phyloP scores from a whole-genome alignment of 768 basidiomycete species.

The Erythrobasidium yunnanense region DNA sequence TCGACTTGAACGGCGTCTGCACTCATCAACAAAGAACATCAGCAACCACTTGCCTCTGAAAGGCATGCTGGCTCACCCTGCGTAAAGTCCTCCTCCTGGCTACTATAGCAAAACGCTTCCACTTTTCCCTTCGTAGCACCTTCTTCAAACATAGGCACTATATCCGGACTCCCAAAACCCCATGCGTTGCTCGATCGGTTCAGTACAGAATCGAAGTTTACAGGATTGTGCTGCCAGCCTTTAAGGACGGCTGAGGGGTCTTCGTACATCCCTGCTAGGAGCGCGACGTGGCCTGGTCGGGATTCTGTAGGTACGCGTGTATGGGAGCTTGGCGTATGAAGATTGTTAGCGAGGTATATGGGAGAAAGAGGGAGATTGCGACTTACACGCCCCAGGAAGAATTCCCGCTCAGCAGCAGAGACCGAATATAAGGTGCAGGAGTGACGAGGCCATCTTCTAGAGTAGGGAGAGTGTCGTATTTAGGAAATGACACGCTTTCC shows the following conservation, averaged over 20 bases:
- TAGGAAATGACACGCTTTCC: not conserved
- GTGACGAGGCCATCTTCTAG: no score
- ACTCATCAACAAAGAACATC: not conserved
- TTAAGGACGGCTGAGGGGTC: conserved; percentile 79
- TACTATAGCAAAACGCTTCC: conserved; percentile 62
- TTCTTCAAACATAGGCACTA: conserved; percentile 73
- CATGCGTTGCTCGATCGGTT: conserved; percentile 68
- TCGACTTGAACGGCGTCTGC: conserved; percentile 67
- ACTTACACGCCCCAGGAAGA: conserved; percentile 65
- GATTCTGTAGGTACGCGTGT: conserved; percentile 80
- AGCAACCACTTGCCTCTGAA: not conserved
- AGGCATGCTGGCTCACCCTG: conserved; percentile 48
- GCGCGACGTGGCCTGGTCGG: conserved; percentile 75
- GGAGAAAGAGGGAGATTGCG: no score
- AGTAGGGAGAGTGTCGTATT: no score
- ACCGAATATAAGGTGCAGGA: conserved; percentile 59
- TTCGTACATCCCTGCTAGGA: conserved; percentile 86
- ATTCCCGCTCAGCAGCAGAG: conserved; percentile 51
- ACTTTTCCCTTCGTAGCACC: conserved; percentile 61
- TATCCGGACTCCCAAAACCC: conserved; percentile 79
- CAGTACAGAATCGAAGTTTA: conserved; percentile 79
- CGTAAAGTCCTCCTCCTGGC: conserved; percentile 73
- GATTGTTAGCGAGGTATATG: no score
- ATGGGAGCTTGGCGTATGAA: conserved; percentile 45
- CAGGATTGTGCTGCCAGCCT: conserved; percentile 59